Evolutionary conservation across 1,139 yeast genomes (phyloP).

Genomic region (Geotrichum fermentans): DNA sequence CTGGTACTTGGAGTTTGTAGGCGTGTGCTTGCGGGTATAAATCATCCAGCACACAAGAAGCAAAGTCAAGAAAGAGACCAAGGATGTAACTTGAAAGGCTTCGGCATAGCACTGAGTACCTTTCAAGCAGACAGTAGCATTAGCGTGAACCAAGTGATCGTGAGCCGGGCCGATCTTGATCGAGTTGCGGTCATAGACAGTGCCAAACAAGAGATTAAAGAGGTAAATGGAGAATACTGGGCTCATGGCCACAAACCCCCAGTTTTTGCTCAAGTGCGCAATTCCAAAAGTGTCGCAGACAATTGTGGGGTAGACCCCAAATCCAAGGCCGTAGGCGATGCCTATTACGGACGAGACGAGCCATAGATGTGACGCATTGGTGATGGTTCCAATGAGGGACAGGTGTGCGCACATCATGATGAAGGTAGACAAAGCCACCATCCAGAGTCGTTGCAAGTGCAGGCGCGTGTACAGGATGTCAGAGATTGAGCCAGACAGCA

Average conservation of each 20-base stretch:
- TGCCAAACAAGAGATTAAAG: conserved; percentile 36
- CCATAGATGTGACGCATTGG: conserved; percentile 41
- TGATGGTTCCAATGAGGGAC: conserved; percentile 27
- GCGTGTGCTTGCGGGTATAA: conserved; percentile 22
- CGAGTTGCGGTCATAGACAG: conserved; percentile 35
- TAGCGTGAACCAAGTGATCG: background rate
- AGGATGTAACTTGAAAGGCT: conserved; percentile 30
- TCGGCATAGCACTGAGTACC: conserved; percentile 30
- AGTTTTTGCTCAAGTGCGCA: conserved; percentile 62
- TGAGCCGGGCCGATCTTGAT: conserved; percentile 3
- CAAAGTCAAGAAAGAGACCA: conserved; percentile 41
- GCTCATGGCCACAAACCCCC: conserved; percentile 56
- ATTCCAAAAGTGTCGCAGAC: conserved; percentile 70
- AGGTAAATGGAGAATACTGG: conserved; percentile 36
- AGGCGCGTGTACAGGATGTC: conserved; percentile 51
- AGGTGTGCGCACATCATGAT: conserved; percentile 36
- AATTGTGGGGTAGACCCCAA: conserved; percentile 73
- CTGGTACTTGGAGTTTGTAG: conserved; percentile 2
- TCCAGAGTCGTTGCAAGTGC: conserved; percentile 63
- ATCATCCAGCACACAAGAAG: conserved; percentile 31
- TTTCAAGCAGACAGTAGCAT: conserved; percentile 27
- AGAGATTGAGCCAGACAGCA: conserved; percentile 59
- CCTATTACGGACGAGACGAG: conserved; percentile 57
- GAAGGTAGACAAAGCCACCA: conserved; percentile 49
- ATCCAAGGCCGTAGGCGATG: conserved; percentile 64